Conservation (phyloP, 257 asterid genomes). For the Gentiana dahurica region DNA sequence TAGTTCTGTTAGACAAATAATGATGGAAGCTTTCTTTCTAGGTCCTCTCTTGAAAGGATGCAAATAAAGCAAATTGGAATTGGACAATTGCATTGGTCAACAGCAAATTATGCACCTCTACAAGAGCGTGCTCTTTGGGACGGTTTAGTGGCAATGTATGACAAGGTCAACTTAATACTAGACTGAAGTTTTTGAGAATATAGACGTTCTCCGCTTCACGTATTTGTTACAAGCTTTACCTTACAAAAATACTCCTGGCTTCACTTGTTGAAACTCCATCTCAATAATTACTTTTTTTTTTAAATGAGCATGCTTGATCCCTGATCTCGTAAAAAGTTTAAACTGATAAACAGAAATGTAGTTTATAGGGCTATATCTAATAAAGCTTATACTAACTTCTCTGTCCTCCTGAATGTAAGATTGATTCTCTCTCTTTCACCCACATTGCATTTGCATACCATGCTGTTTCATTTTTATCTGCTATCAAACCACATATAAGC, state of each 20-base stretch:
- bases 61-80: constrained; percentile 78
- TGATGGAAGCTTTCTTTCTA: constrained; percentile 16
- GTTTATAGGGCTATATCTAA: too few species aligned
- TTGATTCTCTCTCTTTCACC: background rate
- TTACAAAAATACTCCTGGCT: too few species aligned
- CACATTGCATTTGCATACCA: too few species aligned
- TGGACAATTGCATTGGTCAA: constrained; percentile 96
- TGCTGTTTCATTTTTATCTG: background rate
- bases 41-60: constrained; percentile 73
- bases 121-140: constrained; percentile 97
- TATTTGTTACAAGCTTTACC: background rate
- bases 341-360: too few species aligned
- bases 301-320: too few species aligned
- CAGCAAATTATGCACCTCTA: constrained; percentile 92
- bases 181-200: too few species aligned
- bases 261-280: too few species aligned
- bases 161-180: constrained; percentile 45
- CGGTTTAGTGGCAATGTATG: constrained; percentile 99
- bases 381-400: too few species aligned
- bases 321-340: too few species aligned
- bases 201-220: too few species aligned
- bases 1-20: background rate
- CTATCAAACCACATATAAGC: background rate
- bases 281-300: too few species aligned
- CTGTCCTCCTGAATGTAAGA: too few species aligned